Evolutionary conservation across 2,329 filamentous ascomycete species (phyloP).

Genomic region (Aspergillus quadrilineatus): DNA sequence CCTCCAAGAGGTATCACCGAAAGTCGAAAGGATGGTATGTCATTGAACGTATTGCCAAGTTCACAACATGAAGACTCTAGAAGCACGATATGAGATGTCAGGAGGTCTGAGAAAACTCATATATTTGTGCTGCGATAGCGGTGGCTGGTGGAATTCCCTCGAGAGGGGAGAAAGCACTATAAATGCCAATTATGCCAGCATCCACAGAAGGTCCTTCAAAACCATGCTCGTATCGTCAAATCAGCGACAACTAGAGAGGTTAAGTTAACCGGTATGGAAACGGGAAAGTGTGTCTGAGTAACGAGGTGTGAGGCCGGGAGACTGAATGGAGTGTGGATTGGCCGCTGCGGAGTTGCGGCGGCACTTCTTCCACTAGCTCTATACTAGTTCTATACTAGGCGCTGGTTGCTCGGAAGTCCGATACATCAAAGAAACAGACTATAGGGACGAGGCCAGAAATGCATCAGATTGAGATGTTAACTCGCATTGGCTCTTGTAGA

Average conservation of each 20-base stretch:
- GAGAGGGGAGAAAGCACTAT: conserved; percentile 23
- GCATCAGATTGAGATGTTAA: not conserved
- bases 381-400: not conserved
- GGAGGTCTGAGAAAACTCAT: not conserved
- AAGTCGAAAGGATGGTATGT: not conserved
- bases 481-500: too few species aligned
- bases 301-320: not conserved
- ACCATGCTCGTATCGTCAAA: not conserved
- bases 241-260: not conserved
- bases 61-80: conserved; percentile 1
- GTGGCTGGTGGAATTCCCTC: conserved; percentile 29
- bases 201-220: not conserved
- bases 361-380: conserved; percentile 7
- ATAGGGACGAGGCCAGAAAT: not conserved
- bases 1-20: not conserved
- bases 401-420: conserved; percentile 1
- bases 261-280: too few species aligned
- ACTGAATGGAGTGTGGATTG: not conserved
- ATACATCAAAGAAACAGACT: not conserved
- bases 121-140: conserved; percentile 4
- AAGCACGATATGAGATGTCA: conserved; percentile 9
- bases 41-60: not conserved
- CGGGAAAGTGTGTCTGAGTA: not conserved
- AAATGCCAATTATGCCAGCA: conserved; percentile 10
- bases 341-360: conserved; percentile 4